Evolutionary conservation across 2,329 filamentous ascomycete species (phyloP), one percentile per base, ranked within the genome.

Genomic region (Sporothrix inflata): DNA sequence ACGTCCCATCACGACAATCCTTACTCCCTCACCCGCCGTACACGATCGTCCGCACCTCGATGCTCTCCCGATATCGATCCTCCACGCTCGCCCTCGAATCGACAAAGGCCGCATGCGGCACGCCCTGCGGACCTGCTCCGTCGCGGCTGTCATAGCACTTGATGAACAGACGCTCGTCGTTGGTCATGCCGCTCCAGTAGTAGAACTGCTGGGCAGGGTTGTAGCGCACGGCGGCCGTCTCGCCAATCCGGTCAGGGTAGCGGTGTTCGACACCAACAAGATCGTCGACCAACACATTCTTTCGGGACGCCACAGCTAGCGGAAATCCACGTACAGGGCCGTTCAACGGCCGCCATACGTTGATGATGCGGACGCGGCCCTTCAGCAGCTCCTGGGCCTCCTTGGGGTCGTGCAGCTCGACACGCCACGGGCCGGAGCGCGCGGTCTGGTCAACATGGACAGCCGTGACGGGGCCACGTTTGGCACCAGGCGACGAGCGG

Each of bases 111-210:
- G 49, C 49, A 7, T 53, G 49, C 7, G 49, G 49, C n/a, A 53
- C 49, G 19, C 49, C 49, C 6, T 53, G 49, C 21, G 49, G 49
- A 11, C 49, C 49, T 0, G 3, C n/a, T 24, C 49, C 49, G 11
- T 53, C 49, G n/a, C 21, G 21, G n/a, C 49, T 53, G n/a, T 53
- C 49, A 12, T 53, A 53, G 49, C 49, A 53, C n/a, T 53, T 53
- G n/a, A 53, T 53, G n/a, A 53, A 53, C 1, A 53, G 49, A 0
- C 49, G n/a, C 49, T 53, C 49, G n/a, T 53, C 49, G 49, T 53
- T 53, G 49, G 49, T n/a, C 49, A 53, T 53, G n/a, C 49, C 49
- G n/a, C 49, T 24, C 49, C 49, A 53, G n/a, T 53, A 53, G n/a
- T 24, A 53, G 3, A 53, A 53, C n/a, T 53, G 49, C 49, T 53